Evolutionary conservation across 306 rosid species (phyloP), one percentile per base, ranked within the genome.

Genomic region (Pachyrhizus erosus): DNA sequence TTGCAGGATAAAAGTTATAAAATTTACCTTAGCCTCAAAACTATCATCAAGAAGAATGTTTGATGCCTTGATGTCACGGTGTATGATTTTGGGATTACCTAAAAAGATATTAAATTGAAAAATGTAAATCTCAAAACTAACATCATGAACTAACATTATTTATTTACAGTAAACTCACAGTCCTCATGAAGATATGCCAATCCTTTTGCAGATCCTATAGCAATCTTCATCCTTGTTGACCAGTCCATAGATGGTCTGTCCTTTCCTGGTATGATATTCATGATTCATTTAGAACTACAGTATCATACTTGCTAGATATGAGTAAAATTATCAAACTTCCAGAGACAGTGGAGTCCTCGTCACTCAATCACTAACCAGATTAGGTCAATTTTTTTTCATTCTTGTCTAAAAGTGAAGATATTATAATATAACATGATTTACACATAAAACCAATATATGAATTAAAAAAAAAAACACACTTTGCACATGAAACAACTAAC

Each of bases 51-150:
- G 83, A 79, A 91, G 96, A 77, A 91, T 88, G 77, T 91, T 91
- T 9, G 96, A 83, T 27, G 91, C 93, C 86, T 91, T 91, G 84
- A 91, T 91, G 69, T 89, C 93, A 2, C 96, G 93, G 65, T 91
- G 96, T 75, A 91, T 86, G 83, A 89, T 86, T 83, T 71, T 87
- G 7, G 90, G 91, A 49, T 86, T 80, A 86, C 93, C 91, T 91
- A 84, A 60, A 85, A 52, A 40, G 43, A 77, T 14, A 84, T 67
- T 9, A 66, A 18, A 33, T 6, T 10, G 64, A 43, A 29, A 67
- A 49, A 73, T 49, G 62, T 71, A 31, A 73, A 66, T 66, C 43
- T n/a, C 13, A 39, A 66, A 75, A 67, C 34, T 72, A 49, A 62
- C 34, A 34, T 73, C 23, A 76, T 13, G 39, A 68, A 64, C 20